These are phyloP conservation scores for Aspergillus flavus DNA, from an alignment of 2,329 filamentous ascomycete genomes.

Conservation along the genomic window DNA sequence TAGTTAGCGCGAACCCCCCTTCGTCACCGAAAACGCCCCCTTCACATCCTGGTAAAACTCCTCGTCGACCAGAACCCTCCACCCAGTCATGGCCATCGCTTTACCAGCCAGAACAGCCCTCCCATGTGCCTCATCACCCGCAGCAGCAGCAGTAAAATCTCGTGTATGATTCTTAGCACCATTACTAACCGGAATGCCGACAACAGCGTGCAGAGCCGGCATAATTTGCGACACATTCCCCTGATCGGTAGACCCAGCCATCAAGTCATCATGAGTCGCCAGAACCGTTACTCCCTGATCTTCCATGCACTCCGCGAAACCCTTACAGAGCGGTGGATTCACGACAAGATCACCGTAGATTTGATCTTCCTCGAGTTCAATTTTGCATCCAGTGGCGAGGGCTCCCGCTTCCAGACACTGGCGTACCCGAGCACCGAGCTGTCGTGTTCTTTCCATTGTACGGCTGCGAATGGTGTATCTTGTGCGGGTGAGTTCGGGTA, in stretches of 20 bases:
- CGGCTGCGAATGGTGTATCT: not conserved
- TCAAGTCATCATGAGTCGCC: not conserved
- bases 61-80: not conserved
- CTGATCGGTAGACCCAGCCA: not conserved
- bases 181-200: not conserved
- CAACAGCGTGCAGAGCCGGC: not conserved
- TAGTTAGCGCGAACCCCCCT: not conserved
- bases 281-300: not conserved
- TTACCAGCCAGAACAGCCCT: not conserved
- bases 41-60: not conserved
- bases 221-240: not conserved
- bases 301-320: not conserved
- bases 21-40: not conserved
- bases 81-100: not conserved
- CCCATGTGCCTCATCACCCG: not conserved
- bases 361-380: not conserved
- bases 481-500: not conserved
- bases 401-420: slow-evolving; percentile 1
- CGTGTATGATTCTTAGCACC: not conserved
- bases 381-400: not conserved
- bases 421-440: not conserved
- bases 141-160: not conserved
- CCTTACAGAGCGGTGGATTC: not conserved
- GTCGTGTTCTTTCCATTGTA: not conserved
- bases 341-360: not conserved